Evolutionary conservation across 805 yeast genomes (phyloP).

Genomic region (Lipomyces lipofer): DNA sequence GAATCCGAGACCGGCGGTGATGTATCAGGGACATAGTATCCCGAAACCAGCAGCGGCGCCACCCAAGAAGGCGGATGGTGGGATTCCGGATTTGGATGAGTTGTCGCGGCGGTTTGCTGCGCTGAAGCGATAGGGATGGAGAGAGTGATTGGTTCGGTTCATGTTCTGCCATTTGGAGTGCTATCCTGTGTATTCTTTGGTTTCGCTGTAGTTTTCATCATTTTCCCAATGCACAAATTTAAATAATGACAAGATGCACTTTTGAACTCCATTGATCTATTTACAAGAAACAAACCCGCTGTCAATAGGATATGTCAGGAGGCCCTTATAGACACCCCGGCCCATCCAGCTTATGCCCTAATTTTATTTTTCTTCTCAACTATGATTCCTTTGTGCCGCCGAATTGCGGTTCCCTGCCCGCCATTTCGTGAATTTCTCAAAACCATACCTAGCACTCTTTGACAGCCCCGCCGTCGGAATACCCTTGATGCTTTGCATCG

Average conservation of each 20-base stretch:
- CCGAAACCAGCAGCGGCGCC: slow-evolving; percentile 9
- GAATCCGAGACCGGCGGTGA: slow-evolving; percentile 39
- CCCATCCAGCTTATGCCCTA: neutral
- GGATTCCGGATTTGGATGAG: slow-evolving; percentile 55
- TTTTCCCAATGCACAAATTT: neutral
- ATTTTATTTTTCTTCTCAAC: neutral
- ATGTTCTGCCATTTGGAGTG: too few relatives aligned
- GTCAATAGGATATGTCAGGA: too few relatives aligned
- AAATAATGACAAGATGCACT: neutral
- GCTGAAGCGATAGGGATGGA: slow-evolving; percentile 42
- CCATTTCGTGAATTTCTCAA: slow-evolving; percentile 59
- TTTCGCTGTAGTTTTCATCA: too few relatives aligned
- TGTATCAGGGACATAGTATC: slow-evolving; percentile 28
- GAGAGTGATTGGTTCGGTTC: neutral
- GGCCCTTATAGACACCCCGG: too few relatives aligned
- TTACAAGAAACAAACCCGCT: neutral
- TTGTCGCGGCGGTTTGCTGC: slow-evolving; percentile 77
- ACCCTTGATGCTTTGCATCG: slow-evolving; percentile 79
- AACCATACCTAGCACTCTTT: slow-evolving; percentile 71
- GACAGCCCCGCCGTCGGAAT: slow-evolving; percentile 79
- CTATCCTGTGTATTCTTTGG: too few relatives aligned
- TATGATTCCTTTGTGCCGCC: neutral
- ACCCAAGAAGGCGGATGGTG: slow-evolving; percentile 9
- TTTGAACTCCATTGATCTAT: neutral
- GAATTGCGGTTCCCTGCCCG: slow-evolving; percentile 11